Evolutionary conservation across 106 monocot species (phyloP), one percentile per base, ranked within the genome.

Genomic region (Iris macrosiphon): DNA sequence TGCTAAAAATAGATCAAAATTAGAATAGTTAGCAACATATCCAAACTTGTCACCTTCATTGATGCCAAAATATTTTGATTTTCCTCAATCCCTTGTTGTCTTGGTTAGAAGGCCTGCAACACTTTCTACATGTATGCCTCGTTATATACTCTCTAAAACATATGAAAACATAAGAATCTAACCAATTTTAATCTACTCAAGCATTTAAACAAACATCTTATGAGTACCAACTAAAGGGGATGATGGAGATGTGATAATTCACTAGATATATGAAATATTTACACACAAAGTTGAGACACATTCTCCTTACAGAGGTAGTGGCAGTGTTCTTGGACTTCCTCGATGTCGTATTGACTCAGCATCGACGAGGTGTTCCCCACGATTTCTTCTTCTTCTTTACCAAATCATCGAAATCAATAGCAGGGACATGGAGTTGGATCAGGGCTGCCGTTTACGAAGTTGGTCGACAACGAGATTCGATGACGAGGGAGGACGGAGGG

Each of bases 331-430:
- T 79, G 79, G 42, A 84, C 79, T 21, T 75, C 84, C 27, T 79
- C 84, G 21, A 84, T 79, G 72, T 84, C 84, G 64, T 84, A 79
- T 24, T 84, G 84, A 35, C 79, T 84, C 13, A 84, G 84, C 67
- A 75, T 75, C 5, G 84, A 84, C 1, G 79, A 79, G 6, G 84
- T 59, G 72, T 56, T 84, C 2, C 79, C 84, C 84, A 84, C 75
- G 24, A 21, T 15, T 0, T 24, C 22, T 48, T 22, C 23, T 11
- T 19, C 57, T 23, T n/a, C n/a, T n/a, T n/a, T n/a, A n/a, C n/a
- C n/a, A n/a, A n/a, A n/a, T n/a, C n/a, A n/a, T n/a, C n/a, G n/a
- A n/a, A n/a, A n/a, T n/a, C n/a, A n/a, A n/a, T n/a, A n/a, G n/a
- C n/a, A n/a, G n/a, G n/a, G n/a, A n/a, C n/a, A n/a, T n/a, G n/a